Base-by-base conservation (phyloP, 768 basidiomycete species). In the Strobilomyces confusus region DNA sequence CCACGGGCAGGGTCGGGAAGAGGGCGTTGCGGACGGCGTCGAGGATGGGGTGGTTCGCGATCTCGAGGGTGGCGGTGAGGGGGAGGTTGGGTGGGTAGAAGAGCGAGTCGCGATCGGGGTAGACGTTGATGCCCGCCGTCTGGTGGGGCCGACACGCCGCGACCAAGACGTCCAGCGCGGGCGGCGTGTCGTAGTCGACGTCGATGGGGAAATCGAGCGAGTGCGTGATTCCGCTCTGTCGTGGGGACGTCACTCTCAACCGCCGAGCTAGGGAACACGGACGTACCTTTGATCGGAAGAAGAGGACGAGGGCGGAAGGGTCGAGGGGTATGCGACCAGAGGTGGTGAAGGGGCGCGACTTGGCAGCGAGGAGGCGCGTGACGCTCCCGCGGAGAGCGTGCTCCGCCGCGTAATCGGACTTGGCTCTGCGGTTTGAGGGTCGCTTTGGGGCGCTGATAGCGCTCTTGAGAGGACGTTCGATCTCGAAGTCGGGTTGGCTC, bases 151-250 rank as follows among this genome's bases (percentile, higher is more conserved):
- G 75, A 69, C 87, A 91, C 17, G 88, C 79, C 5, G 82, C 83
- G 58, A 91, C 80, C 62, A 92, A 77, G 46, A 88, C 86, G 59
- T 90, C 87, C 52, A 91, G 77, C 15, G 89, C 82, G 1, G 88
- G 87, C 15, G 89, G 87, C 15, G 83, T 78, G 65, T 81, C 83
- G 60, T 86, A 82, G 58, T 84, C 83, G 42, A 87, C 77, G 60
- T 91, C 86, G 54, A 92, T 80, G 5, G 89, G 89, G 63, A 91
- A 91, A 64, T 90, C 87, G 20, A 92, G 77, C 9, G 87, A 85
- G 64, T 92, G 87, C 0, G 86, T 83, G 55, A 88, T 86, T 30
- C 86, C 88, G 55, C 82, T 83, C 89, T 92, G 33, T 53, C 34
- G 33, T n/a, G n/a, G 42, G 37, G 51, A 22, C 30, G 44, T 15